Evolutionary conservation across 495 filamentous ascomycete genomes (phyloP).

Genomic region (Tuber indicum): DNA sequence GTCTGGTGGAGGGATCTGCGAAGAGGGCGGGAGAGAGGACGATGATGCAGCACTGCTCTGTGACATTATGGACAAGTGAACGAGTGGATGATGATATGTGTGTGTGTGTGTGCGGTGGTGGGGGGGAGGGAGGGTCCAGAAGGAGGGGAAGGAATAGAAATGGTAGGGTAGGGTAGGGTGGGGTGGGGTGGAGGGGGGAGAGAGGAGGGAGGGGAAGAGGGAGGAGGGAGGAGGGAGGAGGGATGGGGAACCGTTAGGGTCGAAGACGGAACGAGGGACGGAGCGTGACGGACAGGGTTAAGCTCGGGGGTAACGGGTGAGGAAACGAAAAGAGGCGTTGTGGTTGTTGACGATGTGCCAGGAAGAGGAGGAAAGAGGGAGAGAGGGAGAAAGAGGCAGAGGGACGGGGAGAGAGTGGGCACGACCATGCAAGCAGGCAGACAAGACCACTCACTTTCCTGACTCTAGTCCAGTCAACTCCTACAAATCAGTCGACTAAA

Average conservation of each 20-base stretch:
- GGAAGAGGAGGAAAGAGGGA: not conserved
- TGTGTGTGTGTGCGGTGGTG: not conserved
- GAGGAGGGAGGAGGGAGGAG: conserved; percentile 1
- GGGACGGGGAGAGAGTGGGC: not conserved
- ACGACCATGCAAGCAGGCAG: not conserved
- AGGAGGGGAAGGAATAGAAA: not conserved
- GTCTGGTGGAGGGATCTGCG: conserved; percentile 26
- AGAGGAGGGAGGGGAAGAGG: not conserved
- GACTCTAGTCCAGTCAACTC: not conserved
- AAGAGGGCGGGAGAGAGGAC: conserved; percentile 29
- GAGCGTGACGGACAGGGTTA: not conserved
- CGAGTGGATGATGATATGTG: not conserved
- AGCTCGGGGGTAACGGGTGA: not conserved
- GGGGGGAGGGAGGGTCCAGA: not conserved
- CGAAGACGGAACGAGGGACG: conserved; percentile 1
- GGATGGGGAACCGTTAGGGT: conserved; percentile 1
- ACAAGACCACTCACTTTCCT: conserved; percentile 4
- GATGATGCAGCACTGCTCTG: conserved; percentile 33
- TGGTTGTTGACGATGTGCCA: not conserved
- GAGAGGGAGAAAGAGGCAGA: not conserved
- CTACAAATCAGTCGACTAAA: not conserved
- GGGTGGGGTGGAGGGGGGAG: not conserved
- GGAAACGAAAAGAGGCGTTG: conserved; percentile 3
- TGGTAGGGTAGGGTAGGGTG: not conserved
- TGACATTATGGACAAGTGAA: conserved; percentile 28